These are phyloP conservation scores for Jamesozyma jinghongensis DNA, from an alignment of 805 yeast genomes.

Conservation along the genomic window DNA sequence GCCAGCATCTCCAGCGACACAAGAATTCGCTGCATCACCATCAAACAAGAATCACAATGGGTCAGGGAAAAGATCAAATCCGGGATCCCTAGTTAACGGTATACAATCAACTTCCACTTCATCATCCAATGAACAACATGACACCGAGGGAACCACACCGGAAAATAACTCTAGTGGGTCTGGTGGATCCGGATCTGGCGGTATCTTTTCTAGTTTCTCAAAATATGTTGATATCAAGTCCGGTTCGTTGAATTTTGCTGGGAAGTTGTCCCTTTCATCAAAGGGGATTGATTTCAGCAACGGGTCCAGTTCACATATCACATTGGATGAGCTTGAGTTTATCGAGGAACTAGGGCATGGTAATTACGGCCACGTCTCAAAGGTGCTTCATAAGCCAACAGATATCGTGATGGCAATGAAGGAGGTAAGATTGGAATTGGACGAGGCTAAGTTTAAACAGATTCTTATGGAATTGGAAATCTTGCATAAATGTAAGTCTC, in stretches of 20 bases:
- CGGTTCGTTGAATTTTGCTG: conserved; percentile 85
- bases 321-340: conserved; percentile 73
- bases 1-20: conserved; percentile 14
- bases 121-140: conserved; percentile 19
- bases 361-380: conserved; percentile 91
- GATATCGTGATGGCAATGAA: conserved; percentile 94
- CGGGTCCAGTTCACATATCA: conserved; percentile 79
- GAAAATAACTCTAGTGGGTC: conserved; percentile 11
- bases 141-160: conserved; percentile 25
- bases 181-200: conserved; percentile 29
- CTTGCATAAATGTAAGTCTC: conserved; percentile 81
- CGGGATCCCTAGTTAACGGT: conserved; percentile 24
- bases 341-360: conserved; percentile 90
- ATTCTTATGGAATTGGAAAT: conserved; percentile 94
- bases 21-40: conserved; percentile 25
- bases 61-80: conserved; percentile 23
- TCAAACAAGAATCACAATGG: conserved; percentile 10
- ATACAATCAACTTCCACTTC: conserved; percentile 30
- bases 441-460: conserved; percentile 87
- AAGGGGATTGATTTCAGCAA: conserved; percentile 85
- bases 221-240: conserved; percentile 86
- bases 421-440: conserved; percentile 87
- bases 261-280: conserved; percentile 85
- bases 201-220: conserved; percentile 73
- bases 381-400: conserved; percentile 88